These are phyloP conservation scores for Globisporangium alternatum DNA, from an alignment of 352 stramenopile species.

Conservation along the genomic window DNA sequence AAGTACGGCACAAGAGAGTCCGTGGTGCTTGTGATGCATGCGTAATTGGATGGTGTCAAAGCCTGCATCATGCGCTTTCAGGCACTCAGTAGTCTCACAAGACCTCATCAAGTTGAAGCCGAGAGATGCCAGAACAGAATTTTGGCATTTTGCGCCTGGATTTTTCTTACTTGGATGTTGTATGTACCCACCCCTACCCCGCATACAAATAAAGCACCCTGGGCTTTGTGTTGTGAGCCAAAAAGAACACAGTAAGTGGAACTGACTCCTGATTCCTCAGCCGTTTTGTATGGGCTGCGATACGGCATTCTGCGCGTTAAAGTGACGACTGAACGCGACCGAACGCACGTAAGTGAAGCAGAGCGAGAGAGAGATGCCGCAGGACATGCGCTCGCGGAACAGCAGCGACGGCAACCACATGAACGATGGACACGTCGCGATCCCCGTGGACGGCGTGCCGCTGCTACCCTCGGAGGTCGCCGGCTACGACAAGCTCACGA, in stretches of 20 bases:
- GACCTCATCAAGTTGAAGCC: no score
- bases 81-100: no score
- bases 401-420: constrained; percentile 1
- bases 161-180: background rate
- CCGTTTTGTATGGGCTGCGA: background rate
- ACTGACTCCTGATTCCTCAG: constrained; percentile 4
- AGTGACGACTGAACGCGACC: background rate
- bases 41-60: no score
- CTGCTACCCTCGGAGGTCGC: constrained; percentile 22
- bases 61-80: no score
- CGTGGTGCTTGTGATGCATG: no score
- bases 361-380: constrained; percentile 3
- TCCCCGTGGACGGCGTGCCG: constrained; percentile 35
- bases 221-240: background rate
- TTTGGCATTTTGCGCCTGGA: background rate
- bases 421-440: constrained; percentile 20
- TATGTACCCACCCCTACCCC: background rate
- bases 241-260: background rate
- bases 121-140: no score
- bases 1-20: no score
- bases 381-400: constrained; percentile 17
- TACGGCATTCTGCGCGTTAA: background rate
- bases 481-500: constrained; percentile 63
- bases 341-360: background rate
- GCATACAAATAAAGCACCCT: background rate